Evolutionary conservation across 768 basidiomycete species (phyloP).

Genomic region (Hygrophorus pudorinus): DNA sequence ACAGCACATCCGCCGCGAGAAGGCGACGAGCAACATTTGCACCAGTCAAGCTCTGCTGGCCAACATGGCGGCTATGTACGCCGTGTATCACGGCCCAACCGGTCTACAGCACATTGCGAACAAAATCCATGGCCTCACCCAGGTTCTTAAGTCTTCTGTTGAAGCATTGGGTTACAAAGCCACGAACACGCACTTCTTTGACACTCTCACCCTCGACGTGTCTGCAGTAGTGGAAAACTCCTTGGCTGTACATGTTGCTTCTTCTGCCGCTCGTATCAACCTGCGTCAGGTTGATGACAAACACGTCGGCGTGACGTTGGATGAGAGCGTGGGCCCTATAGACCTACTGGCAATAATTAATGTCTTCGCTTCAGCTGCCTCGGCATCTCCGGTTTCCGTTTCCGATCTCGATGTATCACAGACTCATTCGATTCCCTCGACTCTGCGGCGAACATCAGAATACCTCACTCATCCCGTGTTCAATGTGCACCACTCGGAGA

Average conservation of each 20-base stretch:
- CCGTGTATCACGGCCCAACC: slow-evolving; percentile 88
- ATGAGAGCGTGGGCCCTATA: slow-evolving; percentile 74
- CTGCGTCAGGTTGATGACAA: slow-evolving; percentile 66
- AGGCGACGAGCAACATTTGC: slow-evolving; percentile 97
- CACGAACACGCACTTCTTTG: slow-evolving; percentile 75
- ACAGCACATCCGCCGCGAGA: slow-evolving; percentile 95
- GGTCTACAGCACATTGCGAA: slow-evolving; percentile 79
- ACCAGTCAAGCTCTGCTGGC: slow-evolving; percentile 96
- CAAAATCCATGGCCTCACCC: slow-evolving; percentile 85
- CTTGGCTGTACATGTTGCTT: slow-evolving; percentile 56
- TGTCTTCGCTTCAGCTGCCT: slow-evolving; percentile 65
- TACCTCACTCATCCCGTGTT: slow-evolving; percentile 86
- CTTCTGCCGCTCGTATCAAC: slow-evolving; percentile 65
- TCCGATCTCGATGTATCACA: slow-evolving; percentile 36
- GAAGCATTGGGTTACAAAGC: slow-evolving; percentile 67
- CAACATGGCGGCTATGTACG: slow-evolving; percentile 99
- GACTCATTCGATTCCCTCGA: slow-evolving; percentile 39
- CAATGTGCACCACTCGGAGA: slow-evolving; percentile 96
- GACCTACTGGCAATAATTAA: slow-evolving; percentile 74
- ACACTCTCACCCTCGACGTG: slow-evolving; percentile 78
- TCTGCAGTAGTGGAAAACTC: slow-evolving; percentile 46
- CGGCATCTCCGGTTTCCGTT: slow-evolving; percentile 34
- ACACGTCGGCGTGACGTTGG: slow-evolving; percentile 81
- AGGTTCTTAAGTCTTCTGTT: slow-evolving; percentile 58
- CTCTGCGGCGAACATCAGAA: slow-evolving; percentile 49